Evolutionary conservation across 345 rosid genomes (phyloP).

Genomic region (Euphorbia tirucalli): DNA sequence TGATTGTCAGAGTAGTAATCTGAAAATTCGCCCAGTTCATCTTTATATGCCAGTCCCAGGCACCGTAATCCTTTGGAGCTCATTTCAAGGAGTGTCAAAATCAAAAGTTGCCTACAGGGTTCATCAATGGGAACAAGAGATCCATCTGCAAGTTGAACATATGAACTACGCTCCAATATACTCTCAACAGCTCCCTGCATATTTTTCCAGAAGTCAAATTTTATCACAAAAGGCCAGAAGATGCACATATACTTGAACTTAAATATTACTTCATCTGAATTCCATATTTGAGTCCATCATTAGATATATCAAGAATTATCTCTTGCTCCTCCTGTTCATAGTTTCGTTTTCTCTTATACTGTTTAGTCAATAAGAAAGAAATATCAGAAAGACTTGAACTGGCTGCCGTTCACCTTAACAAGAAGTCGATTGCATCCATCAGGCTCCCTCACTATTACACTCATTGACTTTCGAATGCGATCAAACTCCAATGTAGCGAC

Average conservation of each 20-base stretch:
- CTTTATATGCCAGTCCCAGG: slow-evolving; percentile 83
- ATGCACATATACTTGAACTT: no score
- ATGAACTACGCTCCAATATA: slow-evolving; percentile 73
- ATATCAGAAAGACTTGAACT: background rate
- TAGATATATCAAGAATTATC: no score
- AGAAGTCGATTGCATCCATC: slow-evolving; percentile 69
- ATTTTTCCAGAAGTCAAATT: slow-evolving; percentile 6
- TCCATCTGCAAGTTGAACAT: slow-evolving; percentile 85
- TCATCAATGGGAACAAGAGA: slow-evolving; percentile 67
- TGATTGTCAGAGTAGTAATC: slow-evolving; percentile 66
- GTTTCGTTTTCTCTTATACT: background rate
- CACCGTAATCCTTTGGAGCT: slow-evolving; percentile 84
- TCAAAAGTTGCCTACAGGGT: slow-evolving; percentile 61
- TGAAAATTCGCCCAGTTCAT: slow-evolving; percentile 75
- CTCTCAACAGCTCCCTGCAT: slow-evolving; percentile 91
- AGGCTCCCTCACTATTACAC: slow-evolving; percentile 72
- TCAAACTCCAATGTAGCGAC: slow-evolving; percentile 89
- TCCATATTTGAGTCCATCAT: background rate
- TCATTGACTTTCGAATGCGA: slow-evolving; percentile 82
- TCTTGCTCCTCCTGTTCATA: no score
- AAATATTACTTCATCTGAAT: background rate
- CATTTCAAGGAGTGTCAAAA: slow-evolving; percentile 62
- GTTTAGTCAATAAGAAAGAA: background rate
- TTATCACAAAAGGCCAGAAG: background rate
- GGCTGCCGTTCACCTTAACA: slow-evolving; percentile 57